Base-by-base conservation (phyloP, 768 basidiomycete genomes). In the Psilocybe tampanensis region DNA sequence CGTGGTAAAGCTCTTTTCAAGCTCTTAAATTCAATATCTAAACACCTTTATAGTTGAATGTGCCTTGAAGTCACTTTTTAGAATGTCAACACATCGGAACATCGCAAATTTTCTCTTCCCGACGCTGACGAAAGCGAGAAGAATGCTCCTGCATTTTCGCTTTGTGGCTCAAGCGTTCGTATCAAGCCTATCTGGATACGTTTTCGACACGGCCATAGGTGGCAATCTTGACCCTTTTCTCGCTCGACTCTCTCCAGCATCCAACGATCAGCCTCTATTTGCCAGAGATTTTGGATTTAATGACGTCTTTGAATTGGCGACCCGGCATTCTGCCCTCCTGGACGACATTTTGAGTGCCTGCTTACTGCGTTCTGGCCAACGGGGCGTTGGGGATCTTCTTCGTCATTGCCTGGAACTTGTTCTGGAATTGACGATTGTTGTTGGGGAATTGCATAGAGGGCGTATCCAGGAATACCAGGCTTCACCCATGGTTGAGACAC, bases 151-250 rank as follows among this genome's bases (percentile, higher is more conserved):
- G 8, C 83, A 85, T 60, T 87, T 94, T 63, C 85, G 92, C 44
- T 94, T 93, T 65, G 75, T 85, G 39, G 84, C 85, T 1, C 85
- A 91, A 22, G 76, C 85, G 5, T 93, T 95, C 72, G 75, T 94
- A 36, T 76, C 74, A 17, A 78, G 75, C n/a, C 75, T 95, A 26
- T 82, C 83, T 2, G 74, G 80, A 32, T 94, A 95, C 61, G 76
- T 93, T 19, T 87, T 88, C 53, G 91, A 94, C 68, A 84, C 83
- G n/a, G 94, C 86, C 2, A 92, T 96, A 55, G 82, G 86, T 12
- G 84, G 84, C 24, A 88, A 90, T 65, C 90, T 92, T 61, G 84
- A 87, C 58, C 76, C 81, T 1, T 93, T 95, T 73, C 68, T 91
- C 34, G 69, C 69, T 9, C 75, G 72, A 7, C 65, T 79, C 32